Conservation (phyloP, 495 filamentous ascomycete genomes). For the Neurospora sp. region DNA sequence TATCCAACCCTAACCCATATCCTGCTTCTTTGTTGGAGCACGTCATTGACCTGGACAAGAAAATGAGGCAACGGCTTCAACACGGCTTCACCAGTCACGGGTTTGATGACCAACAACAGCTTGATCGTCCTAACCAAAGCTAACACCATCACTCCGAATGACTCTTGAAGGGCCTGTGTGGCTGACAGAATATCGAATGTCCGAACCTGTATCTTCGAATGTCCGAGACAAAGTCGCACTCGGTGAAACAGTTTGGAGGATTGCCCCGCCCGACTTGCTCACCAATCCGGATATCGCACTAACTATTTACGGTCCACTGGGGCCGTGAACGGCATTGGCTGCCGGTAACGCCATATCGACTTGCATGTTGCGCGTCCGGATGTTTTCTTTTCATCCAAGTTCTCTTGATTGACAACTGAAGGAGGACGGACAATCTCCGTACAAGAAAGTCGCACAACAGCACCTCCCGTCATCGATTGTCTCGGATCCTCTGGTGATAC, state of each 20-base stretch:
- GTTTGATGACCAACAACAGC: background rate
- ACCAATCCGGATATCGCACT: background rate
- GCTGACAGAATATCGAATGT: background rate
- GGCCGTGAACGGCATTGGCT: background rate
- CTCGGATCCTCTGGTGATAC: background rate
- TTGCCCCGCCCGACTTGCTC: background rate
- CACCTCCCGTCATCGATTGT: background rate
- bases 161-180: background rate
- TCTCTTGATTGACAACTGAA: background rate
- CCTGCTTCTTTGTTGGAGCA: background rate
- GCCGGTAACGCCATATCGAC: background rate
- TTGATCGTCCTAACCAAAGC: background rate
- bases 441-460: background rate
- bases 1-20: background rate
- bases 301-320: background rate
- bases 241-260: background rate
- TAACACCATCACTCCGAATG: background rate
- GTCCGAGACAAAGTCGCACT: background rate
- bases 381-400: background rate
- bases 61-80: background rate
- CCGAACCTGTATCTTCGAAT: background rate
- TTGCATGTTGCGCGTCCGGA: background rate
- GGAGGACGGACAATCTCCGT: background rate
- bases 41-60: background rate
- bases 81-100: background rate